These are phyloP conservation scores for Talaromyces sp. DNA, from an alignment of 2,329 filamentous ascomycete genomes.

Conservation along the genomic window DNA sequence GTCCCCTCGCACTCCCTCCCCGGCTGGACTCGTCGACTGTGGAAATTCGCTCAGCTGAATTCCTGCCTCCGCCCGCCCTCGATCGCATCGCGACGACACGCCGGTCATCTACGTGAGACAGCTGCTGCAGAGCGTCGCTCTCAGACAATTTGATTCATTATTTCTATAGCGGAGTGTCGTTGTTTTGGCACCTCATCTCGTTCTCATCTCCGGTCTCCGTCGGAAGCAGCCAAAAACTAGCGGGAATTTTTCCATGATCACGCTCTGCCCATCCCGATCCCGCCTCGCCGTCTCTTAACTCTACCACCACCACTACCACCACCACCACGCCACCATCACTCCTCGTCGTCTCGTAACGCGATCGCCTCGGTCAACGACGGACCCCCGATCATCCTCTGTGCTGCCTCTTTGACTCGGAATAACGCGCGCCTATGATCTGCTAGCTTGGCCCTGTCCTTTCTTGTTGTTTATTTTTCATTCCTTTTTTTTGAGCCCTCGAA, in stretches of 20 bases:
- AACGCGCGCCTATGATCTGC: slow-evolving; percentile 11
- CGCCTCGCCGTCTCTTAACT: slow-evolving; percentile 1
- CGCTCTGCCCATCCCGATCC: slow-evolving; percentile 9
- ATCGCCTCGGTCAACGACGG: background rate
- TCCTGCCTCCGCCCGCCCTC: background rate
- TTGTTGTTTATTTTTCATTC: slow-evolving; percentile 1
- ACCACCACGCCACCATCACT: background rate
- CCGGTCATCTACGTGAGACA: background rate
- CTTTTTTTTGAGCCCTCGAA: slow-evolving; percentile 13
- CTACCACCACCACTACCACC: background rate
- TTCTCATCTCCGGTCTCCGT: slow-evolving; percentile 2
- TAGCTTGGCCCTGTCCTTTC: background rate
- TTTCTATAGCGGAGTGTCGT: background rate
- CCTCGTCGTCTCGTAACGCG: background rate
- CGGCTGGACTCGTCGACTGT: background rate
- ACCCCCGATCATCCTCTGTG: background rate
- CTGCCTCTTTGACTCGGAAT: slow-evolving; percentile 11
- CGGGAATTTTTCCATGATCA: slow-evolving; percentile 13
- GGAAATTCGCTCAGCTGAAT: background rate
- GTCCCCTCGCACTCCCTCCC: background rate
- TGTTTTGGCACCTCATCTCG: background rate
- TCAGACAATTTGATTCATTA: background rate
- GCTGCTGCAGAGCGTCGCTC: background rate
- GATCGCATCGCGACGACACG: background rate
- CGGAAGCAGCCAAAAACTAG: slow-evolving; percentile 8